Base-by-base conservation (phyloP, 108 stramenopile species). In the Nitzschia sp. region DNA sequence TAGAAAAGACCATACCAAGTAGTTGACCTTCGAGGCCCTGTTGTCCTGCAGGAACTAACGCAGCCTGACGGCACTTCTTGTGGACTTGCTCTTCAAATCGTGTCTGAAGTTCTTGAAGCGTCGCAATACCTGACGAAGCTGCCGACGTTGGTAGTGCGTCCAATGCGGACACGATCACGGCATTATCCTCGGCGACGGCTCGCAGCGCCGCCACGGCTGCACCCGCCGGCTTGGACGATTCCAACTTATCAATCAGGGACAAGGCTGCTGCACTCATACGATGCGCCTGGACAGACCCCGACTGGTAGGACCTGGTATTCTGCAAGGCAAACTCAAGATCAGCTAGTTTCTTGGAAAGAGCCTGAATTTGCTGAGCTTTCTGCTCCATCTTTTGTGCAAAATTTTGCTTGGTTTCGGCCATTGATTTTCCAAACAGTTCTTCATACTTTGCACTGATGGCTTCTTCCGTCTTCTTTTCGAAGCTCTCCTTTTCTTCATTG, bases 221-320 rank as follows among this genome's bases (percentile, higher is more conserved):
- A 15, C 74, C 82, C 2, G 86, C 86, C 25, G 77, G 79, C 63
- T 86, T 66, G 18, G 80, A 75, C 0, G 65, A 72, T 67, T 86
- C 93, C 64, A 90, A 48, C 59, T 85, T 83, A 49, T 85, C 81
- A 35, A 84, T 76, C 42, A 93, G 65, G 21, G 89, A 85, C 76
- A 93, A 79, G 23, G 87, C 87, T 9, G 89, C 92, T 23, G 89
- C 92, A 59, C 78, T 85, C 46, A 93, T 75, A 9, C 82, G 72
- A 69, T 93, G 92, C 1, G 89, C 89, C 36, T 71, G 72, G 9
- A 81, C 59, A 17, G 89, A 89, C 60, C 85, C 89, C 53, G 72
- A 54, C 59, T 90, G 81, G 66, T 76, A 86, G 5, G 57, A 48
- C 31, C 78, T 72, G 24, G 80, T 79, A 3, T 78, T 63, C 51